phyloP scores from a whole-genome alignment of 371 early-diverging fungal genomes.

The Mortierella sp. region DNA sequence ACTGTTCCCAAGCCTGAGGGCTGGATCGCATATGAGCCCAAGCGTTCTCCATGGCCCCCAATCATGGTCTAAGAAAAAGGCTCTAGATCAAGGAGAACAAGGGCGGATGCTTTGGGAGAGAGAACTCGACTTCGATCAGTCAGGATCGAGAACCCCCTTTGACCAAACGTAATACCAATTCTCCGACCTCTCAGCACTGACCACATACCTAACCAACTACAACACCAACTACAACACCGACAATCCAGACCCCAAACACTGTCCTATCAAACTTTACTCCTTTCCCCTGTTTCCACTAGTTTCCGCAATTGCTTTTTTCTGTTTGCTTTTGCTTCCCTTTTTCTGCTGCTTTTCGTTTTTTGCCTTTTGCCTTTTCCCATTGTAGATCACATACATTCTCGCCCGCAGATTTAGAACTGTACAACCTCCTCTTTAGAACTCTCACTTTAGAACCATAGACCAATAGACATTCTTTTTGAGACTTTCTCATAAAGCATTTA shows the following conservation, averaged over 20 bases:
- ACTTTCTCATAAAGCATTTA: too few relatives aligned
- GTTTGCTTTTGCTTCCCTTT: background rate
- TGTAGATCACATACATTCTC: constrained; percentile 19
- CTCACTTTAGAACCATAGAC: constrained; percentile 1
- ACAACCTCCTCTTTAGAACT: background rate
- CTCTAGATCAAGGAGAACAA: background rate
- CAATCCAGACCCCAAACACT: background rate
- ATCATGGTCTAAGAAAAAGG: constrained; percentile 33
- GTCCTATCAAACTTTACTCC: constrained; percentile 1
- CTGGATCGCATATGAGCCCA: constrained; percentile 57
- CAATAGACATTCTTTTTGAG: too few relatives aligned
- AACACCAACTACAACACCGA: constrained; percentile 12
- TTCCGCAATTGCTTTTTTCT: background rate
- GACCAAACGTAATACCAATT: background rate
- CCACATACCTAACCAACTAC: background rate
- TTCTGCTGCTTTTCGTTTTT: background rate
- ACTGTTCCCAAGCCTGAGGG: constrained; percentile 54
- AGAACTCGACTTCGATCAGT: background rate
- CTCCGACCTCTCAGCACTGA: background rate
- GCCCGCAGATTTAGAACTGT: background rate
- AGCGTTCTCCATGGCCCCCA: constrained; percentile 56
- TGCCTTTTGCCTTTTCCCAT: background rate
- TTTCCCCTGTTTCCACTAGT: background rate
- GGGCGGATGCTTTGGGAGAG: too few relatives aligned
- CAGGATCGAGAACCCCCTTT: background rate